These are phyloP conservation scores for Tetrapyrgos nigripes DNA, from an alignment of 1,284 basidiomycete species.

Conservation along the genomic window DNA sequence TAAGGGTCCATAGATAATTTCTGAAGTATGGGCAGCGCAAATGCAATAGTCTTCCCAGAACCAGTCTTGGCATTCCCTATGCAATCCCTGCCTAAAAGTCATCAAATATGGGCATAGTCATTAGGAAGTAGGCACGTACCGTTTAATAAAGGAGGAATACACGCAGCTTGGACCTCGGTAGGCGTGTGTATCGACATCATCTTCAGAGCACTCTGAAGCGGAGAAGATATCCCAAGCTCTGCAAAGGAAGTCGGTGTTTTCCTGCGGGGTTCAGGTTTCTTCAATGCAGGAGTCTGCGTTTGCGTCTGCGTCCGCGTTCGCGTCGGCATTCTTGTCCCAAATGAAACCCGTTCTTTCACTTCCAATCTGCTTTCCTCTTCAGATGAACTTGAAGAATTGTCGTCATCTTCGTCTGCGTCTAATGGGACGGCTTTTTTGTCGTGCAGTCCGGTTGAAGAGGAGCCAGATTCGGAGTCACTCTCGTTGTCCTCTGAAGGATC, in stretches of 20 bases:
- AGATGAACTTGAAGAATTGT: neutral
- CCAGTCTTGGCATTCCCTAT: slow-evolving; percentile 99
- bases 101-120: neutral
- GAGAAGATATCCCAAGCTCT: slow-evolving; percentile 77
- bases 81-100: slow-evolving; percentile 80
- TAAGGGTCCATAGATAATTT: slow-evolving; percentile 89
- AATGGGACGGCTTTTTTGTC: slow-evolving; percentile 1
- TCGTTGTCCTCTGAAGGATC: slow-evolving; percentile 17
- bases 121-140: slow-evolving; percentile 48
- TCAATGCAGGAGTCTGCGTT: neutral
- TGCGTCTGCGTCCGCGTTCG: neutral
- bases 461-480: slow-evolving; percentile 10
- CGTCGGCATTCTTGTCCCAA: neutral
- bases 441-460: slow-evolving; percentile 8
- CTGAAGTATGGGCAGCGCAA: slow-evolving; percentile 95
- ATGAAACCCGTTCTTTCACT: neutral
- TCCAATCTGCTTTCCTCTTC: neutral
- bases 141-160: slow-evolving; percentile 86
- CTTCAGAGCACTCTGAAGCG: slow-evolving; percentile 74
- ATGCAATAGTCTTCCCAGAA: slow-evolving; percentile 97
- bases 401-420: slow-evolving; percentile 7
- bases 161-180: slow-evolving; percentile 90
- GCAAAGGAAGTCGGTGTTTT: slow-evolving; percentile 55
- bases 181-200: slow-evolving; percentile 88
- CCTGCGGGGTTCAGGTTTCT: neutral